Conservation (phyloP, 305 asterid genomes). For the Rubia peregrina region DNA sequence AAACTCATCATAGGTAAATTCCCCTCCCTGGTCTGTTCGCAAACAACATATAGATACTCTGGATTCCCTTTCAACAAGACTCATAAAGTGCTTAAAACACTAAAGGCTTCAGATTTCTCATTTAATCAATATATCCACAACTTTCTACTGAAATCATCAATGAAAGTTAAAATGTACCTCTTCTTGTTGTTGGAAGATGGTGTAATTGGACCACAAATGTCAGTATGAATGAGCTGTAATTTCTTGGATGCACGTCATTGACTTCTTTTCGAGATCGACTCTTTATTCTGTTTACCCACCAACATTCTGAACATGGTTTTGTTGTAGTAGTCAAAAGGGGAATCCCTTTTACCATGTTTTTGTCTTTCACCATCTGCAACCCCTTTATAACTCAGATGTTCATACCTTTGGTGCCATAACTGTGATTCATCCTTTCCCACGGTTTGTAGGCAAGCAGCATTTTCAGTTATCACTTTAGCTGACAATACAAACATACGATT, state of each 20-base stretch:
- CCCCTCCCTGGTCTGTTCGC: neutral
- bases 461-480: no score
- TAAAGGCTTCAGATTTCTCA: neutral
- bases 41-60: neutral
- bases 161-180: constrained; percentile 1
- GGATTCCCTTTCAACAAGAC: neutral
- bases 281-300: constrained; percentile 7
- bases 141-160: constrained; percentile 3
- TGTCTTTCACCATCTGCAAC: no score
- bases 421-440: no score
- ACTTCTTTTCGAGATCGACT: neutral
- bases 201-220: constrained; percentile 1
- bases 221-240: neutral
- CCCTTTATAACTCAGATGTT: constrained; percentile 10
- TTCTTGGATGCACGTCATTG: neutral
- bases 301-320: neutral
- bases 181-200: neutral
- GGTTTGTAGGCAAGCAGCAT: no score
- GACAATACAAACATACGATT: neutral
- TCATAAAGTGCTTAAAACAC: neutral
- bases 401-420: neutral
- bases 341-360: constrained; percentile 11
- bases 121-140: neutral
- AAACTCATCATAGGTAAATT: no score
- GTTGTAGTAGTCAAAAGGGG: neutral